Evolutionary conservation across 805 yeast genomes (phyloP), one percentile per base, ranked within the genome.

Genomic region (Vanderwaltozyma yarrowii): DNA sequence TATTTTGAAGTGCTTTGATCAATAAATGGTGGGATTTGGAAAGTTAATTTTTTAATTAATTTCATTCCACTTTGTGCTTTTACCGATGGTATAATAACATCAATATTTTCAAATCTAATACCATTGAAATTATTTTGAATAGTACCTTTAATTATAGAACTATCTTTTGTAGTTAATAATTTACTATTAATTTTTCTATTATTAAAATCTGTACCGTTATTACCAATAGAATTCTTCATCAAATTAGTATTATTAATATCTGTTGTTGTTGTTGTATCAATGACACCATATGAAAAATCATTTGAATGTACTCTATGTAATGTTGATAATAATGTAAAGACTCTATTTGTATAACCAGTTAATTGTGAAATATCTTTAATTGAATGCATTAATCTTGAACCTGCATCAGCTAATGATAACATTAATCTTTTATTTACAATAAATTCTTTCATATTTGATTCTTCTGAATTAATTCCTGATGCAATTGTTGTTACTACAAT

Each of bases 391-490:
- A 88, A 71, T 47, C 96, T 70, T 12, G 94, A 81, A 4, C 96
- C 96, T 0, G 97, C 95, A 63, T 88, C 97, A 4, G 96, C 95
- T 56, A 88, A 70, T 3, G 92, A 80, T 46, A 88, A 70, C 83
- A 88, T 80, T 45, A 88, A 69, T 52, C 97, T 72, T 64, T 88
- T 88, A 66, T 88, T 88, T 38, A 85, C 87, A 50, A 88, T 80
- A 50, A 87, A 88, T 47, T 83, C 86, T 50, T 85, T 79, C 85
- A 88, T 85, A 51, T 78, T 79, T 40, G 68, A 70, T 41, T 74
- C 71, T 50, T 62, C 71, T 14, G 59, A 50, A 30, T 54, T 46
- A n/a, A 43, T 44, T 13, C 52, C 59, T 36, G 58, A 41, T 6
- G 52, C 56, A 43, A 70, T 46, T 4, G 69, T 58, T 15, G 78